Percentiles rank a stretch among this genome's conserved stretches.
Evolutionary conservation across 805 yeast genomes (phyloP).

Genomic region (Maudiozyma turicensis): DNA sequence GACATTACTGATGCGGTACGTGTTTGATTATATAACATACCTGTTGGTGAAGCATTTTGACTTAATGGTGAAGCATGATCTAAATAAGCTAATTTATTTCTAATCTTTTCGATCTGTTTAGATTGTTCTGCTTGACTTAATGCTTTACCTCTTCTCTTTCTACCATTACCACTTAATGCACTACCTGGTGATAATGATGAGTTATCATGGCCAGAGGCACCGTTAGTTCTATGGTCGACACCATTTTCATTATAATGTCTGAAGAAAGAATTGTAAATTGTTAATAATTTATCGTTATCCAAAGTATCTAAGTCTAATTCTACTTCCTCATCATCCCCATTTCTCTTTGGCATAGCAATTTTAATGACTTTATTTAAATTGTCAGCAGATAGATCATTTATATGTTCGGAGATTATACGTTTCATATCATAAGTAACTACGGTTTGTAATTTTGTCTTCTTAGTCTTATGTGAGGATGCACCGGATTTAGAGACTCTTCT

Average conservation of each 20-base stretch:
- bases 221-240: slow-evolving; percentile 17
- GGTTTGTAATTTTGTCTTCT: slow-evolving; percentile 25
- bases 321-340: slow-evolving; percentile 70
- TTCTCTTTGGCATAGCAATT: slow-evolving; percentile 58
- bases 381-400: slow-evolving; percentile 66
- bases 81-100: slow-evolving; percentile 65
- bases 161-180: slow-evolving; percentile 9
- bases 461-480: slow-evolving; percentile 1
- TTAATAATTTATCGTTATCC: slow-evolving; percentile 72
- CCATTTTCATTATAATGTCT: slow-evolving; percentile 30
- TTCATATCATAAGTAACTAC: slow-evolving; percentile 90
- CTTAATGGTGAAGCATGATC: slow-evolving; percentile 44
- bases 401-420: slow-evolving; percentile 81
- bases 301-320: slow-evolving; percentile 93
- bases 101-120: slow-evolving; percentile 59
- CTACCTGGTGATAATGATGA: slow-evolving; percentile 24
- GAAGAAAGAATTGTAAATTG: slow-evolving; percentile 76
- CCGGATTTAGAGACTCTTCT: slow-evolving; percentile 24
- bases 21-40: slow-evolving; percentile 6
- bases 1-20: slow-evolving; percentile 5
- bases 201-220: slow-evolving; percentile 6
- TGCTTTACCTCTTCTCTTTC: slow-evolving; percentile 44
- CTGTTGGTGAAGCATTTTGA: slow-evolving; percentile 33
- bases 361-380: slow-evolving; percentile 75
- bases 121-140: slow-evolving; percentile 57